These are phyloP conservation scores for Linanthus parryae DNA, from an alignment of 148 eudicot genomes.

Conservation along the genomic window DNA sequence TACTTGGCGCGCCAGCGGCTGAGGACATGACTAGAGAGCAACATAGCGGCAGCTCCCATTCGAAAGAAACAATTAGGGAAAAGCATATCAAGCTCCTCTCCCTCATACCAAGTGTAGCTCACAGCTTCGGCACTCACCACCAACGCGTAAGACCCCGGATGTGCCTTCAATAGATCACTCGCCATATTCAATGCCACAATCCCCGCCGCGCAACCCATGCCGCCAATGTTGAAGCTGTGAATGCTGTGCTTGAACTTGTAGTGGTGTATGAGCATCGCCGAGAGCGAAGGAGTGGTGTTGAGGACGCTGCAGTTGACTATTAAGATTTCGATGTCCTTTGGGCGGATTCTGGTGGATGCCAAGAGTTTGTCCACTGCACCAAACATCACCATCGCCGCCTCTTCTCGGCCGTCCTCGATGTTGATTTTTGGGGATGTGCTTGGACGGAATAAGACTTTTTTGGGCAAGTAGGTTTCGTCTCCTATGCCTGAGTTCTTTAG, in stretches of 20 bases:
- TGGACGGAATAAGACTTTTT: slow-evolving; percentile 31
- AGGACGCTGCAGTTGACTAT: slow-evolving; percentile 66
- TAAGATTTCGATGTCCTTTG: slow-evolving; percentile 48
- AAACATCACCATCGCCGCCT: slow-evolving; percentile 56
- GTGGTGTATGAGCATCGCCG: slow-evolving; percentile 77
- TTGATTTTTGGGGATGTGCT: slow-evolving; percentile 25
- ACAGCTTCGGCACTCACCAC: slow-evolving; percentile 64
- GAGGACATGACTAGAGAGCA: slow-evolving; percentile 51
- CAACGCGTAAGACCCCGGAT: slow-evolving; percentile 52
- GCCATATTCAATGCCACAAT: slow-evolving; percentile 65
- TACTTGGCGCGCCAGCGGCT: slow-evolving; percentile 66
- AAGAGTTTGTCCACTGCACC: slow-evolving; percentile 60
- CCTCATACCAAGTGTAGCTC: slow-evolving; percentile 54
- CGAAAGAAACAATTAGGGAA: slow-evolving; percentile 69
- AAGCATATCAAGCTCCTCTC: slow-evolving; percentile 58
- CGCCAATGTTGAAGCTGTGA: slow-evolving; percentile 65
- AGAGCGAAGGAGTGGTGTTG: slow-evolving; percentile 71
- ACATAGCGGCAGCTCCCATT: slow-evolving; percentile 67
- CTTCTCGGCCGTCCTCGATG: slow-evolving; percentile 55
- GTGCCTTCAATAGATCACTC: slow-evolving; percentile 42
- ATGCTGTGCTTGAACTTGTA: slow-evolving; percentile 57
- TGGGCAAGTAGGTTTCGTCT: slow-evolving; percentile 75
- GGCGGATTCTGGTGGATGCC: slow-evolving; percentile 32
- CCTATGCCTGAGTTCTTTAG: slow-evolving; percentile 64
- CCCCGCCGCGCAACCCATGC: slow-evolving; percentile 86